These are phyloP conservation scores for Lentithecium fluviatile DNA, from an alignment of 495 filamentous ascomycete species.

Conservation along the genomic window DNA sequence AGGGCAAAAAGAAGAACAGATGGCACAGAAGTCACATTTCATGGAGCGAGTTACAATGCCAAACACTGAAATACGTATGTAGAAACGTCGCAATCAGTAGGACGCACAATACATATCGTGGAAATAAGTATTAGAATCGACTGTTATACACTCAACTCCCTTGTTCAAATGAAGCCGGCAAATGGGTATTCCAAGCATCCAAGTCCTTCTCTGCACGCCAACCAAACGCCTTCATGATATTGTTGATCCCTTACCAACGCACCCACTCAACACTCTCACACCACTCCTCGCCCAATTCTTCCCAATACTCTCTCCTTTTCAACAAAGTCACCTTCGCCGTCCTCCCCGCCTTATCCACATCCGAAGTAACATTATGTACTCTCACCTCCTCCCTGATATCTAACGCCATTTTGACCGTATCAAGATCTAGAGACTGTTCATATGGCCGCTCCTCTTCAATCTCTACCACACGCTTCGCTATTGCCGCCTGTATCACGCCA, in stretches of 20 bases:
- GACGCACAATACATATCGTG: too few species aligned
- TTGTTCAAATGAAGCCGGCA: too few species aligned
- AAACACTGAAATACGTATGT: too few species aligned
- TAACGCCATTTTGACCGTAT: slow-evolving; percentile 5
- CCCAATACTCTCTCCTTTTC: slow-evolving; percentile 1
- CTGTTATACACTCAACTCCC: too few species aligned
- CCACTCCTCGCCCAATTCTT: slow-evolving; percentile 11
- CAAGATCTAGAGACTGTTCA: slow-evolving; percentile 11
- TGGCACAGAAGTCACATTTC: too few species aligned
- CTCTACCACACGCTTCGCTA: slow-evolving; percentile 21
- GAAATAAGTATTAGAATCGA: too few species aligned
- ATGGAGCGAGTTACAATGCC: too few species aligned
- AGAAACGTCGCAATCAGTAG: too few species aligned
- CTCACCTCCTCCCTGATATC: slow-evolving; percentile 23
- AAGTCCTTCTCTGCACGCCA: too few species aligned
- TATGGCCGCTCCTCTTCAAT: slow-evolving; percentile 22
- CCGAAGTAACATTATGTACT: slow-evolving; percentile 17
- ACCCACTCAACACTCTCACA: slow-evolving; percentile 24
- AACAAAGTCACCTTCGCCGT: slow-evolving; percentile 6
- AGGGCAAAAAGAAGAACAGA: too few species aligned
- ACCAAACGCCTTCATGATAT: too few species aligned
- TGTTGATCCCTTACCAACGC: slow-evolving; percentile 5
- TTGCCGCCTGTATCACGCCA: slow-evolving; percentile 16
- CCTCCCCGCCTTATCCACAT: slow-evolving; percentile 11
- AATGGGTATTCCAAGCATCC: too few species aligned